phyloP scores from a whole-genome alignment of 164 flowering plant genomes.

The Warburgia ugandensis region DNA sequence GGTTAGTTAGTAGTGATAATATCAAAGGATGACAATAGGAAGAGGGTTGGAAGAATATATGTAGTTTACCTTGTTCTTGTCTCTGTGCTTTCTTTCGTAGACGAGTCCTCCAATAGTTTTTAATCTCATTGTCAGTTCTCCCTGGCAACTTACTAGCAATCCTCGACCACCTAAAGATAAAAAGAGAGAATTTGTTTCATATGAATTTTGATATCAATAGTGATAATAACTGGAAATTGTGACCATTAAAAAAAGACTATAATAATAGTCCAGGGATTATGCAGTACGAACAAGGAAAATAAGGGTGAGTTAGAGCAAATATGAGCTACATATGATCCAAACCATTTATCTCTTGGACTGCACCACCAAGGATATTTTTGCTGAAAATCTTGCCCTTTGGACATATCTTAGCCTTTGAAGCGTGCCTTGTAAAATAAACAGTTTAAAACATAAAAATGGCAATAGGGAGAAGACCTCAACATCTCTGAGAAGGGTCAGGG shows the following conservation, averaged over 20 bases:
- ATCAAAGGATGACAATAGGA: no score
- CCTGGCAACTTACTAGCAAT: conserved; percentile 67
- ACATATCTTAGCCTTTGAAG: no score
- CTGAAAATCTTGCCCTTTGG: no score
- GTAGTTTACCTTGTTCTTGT: no score
- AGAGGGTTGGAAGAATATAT: no score
- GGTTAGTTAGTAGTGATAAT: no score
- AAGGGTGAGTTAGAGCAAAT: not conserved
- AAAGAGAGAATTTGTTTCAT: not conserved
- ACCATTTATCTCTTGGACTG: not conserved
- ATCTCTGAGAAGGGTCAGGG: not conserved
- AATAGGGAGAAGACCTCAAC: not conserved
- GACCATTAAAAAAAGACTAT: no score
- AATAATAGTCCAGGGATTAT: no score
- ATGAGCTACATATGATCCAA: not conserved
- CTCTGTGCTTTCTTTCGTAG: conserved; percentile 39
- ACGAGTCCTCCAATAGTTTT: conserved; percentile 74
- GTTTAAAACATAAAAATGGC: not conserved
- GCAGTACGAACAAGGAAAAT: no score
- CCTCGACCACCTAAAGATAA: conserved; percentile 64
- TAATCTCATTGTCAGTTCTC: conserved; percentile 80
- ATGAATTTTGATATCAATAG: not conserved
- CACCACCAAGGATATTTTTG: no score
- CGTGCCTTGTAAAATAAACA: not conserved
- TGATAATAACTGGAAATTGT: not conserved